Evolutionary conservation across 129 eudicot species (phyloP), one percentile per base, ranked within the genome.

Genomic region (Lactuca saligna): DNA sequence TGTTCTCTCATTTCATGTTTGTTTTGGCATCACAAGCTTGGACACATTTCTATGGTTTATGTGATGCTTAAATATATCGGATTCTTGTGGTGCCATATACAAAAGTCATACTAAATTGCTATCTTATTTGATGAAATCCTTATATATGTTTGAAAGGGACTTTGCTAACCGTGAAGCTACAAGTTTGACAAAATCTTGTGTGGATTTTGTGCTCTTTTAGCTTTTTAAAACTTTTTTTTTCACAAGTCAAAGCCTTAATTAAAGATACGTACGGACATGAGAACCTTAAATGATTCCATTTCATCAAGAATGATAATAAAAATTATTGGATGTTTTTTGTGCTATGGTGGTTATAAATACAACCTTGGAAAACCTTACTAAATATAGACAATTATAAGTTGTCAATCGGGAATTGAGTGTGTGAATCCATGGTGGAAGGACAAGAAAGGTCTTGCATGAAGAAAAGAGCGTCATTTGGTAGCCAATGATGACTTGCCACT

Each of bases 401-500:
- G 66, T 41, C 53, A 17, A 9, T 29, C 9, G 25, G 51, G 13
- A 42, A 9, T 42, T 20, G 53, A 71, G 62, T 56, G 74, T 71
- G 16, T 61, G 49, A 71, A 49, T 57, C 9, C 12, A 31, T 46
- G 60, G 34, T 51, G 31, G 16, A 16, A 33, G 58, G 2, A 42
- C 62, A 68, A 70, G 72, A 71, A 58, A 71, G 72, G 76, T 63
- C 61, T 83, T 77, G 75, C 82, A 83, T 80, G 80, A 76, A 69
- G 71, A 65, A 33, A 63, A 72, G 84, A 79, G 80, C 54, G 31
- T 69, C 6, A 82, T 82, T 81, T 71, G 83, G 74, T 81, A 84
- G 90, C 90, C 83, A 85, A 85, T 81, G 87, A 82, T 85, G 90
- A 82, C 90, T 85, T 85, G 90, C 80, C 78, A 76, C 72, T 64